Conservation (phyloP, 2,329 filamentous ascomycete species). For the Amphichorda felina region DNA sequence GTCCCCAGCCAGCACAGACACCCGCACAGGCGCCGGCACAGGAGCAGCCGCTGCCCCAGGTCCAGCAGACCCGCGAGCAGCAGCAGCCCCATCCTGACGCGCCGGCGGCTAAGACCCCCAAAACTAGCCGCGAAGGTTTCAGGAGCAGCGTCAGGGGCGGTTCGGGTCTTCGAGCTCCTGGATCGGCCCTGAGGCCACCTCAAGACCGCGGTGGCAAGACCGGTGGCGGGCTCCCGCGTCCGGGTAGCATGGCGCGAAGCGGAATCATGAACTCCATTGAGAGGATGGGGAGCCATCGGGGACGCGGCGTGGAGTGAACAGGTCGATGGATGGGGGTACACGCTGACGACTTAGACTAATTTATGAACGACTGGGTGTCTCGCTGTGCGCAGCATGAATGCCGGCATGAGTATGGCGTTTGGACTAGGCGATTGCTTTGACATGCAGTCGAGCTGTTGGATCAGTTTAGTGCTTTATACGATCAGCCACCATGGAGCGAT, state of each 20-base stretch:
- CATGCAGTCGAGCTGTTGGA: too few species aligned
- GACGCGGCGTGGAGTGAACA: slow-evolving; percentile 20
- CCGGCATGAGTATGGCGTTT: too few species aligned
- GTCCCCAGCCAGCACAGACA: not conserved
- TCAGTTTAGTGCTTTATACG: too few species aligned
- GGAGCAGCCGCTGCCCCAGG: slow-evolving; percentile 6
- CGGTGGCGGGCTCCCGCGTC: slow-evolving; percentile 32
- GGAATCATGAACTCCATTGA: slow-evolving; percentile 80
- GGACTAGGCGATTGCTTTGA: too few species aligned
- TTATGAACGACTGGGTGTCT: too few species aligned
- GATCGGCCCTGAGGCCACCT: slow-evolving; percentile 28
- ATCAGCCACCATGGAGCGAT: too few species aligned
- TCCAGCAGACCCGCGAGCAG: slow-evolving; percentile 8
- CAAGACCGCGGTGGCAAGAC: slow-evolving; percentile 36
- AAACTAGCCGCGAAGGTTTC: slow-evolving; percentile 28
- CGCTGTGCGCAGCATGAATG: too few species aligned
- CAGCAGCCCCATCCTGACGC: slow-evolving; percentile 11
- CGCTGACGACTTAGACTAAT: too few species aligned
- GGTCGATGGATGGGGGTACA: too few species aligned
- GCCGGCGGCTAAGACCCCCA: slow-evolving; percentile 19
- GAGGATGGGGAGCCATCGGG: slow-evolving; percentile 62
- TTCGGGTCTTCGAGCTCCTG: slow-evolving; percentile 51
- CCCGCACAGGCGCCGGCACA: too few species aligned
- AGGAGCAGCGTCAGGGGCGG: slow-evolving; percentile 41
- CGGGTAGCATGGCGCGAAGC: slow-evolving; percentile 39